These are phyloP conservation scores for Mycosphaerella arachidis DNA, from an alignment of 2,329 filamentous ascomycete species.

Conservation along the genomic window DNA sequence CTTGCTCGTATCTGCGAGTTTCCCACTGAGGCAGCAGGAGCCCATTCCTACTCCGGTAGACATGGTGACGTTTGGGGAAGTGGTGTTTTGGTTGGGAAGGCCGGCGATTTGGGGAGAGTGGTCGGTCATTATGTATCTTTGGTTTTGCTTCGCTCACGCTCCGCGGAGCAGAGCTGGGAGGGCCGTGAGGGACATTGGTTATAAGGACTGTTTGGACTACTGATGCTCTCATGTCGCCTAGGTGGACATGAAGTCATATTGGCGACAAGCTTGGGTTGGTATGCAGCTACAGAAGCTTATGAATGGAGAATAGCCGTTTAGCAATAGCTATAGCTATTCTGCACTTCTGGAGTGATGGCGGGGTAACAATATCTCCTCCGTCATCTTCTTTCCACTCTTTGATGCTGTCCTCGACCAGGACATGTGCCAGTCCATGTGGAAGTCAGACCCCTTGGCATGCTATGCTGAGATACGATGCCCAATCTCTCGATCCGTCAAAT, in stretches of 20 bases:
- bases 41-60: conserved; percentile 39
- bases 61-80: conserved; percentile 25
- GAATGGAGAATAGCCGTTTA: background rate
- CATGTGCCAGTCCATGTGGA: background rate
- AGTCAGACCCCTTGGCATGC: background rate
- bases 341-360: background rate
- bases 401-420: too few species aligned
- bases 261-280: background rate
- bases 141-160: background rate
- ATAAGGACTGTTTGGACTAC: background rate
- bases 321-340: background rate
- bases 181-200: background rate
- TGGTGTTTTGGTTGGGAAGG: background rate
- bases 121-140: background rate
- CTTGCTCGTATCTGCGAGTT: conserved; percentile 33
- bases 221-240: background rate
- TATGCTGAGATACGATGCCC: background rate
- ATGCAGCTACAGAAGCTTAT: background rate
- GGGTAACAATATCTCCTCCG: background rate
- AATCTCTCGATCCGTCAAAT: background rate
- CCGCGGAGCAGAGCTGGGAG: background rate
- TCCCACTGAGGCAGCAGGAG: conserved; percentile 41
- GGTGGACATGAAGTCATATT: background rate
- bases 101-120: background rate
- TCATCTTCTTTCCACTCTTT: background rate